Evolutionary conservation across 805 yeast species (phyloP).

Genomic region (Zygosaccharomyces siamensis): DNA sequence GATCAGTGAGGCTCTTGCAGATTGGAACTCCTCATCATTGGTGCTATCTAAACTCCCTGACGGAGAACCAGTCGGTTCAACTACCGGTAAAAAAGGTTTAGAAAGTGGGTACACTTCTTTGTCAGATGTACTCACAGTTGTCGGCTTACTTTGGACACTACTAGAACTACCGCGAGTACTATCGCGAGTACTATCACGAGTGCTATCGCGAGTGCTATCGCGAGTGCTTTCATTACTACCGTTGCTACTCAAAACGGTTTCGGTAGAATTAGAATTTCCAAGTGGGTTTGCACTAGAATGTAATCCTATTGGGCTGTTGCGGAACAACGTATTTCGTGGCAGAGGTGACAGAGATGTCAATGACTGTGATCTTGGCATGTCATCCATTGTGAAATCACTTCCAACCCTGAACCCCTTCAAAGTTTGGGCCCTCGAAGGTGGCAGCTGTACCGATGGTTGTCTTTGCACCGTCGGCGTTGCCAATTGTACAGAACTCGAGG

Average conservation of each 20-base stretch:
- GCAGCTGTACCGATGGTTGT: background rate
- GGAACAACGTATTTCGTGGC: background rate
- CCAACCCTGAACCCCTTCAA: background rate
- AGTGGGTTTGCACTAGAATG: too few relatives aligned
- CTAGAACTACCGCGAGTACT: constrained; percentile 6
- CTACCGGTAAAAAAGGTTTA: constrained; percentile 3
- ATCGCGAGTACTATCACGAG: too few relatives aligned
- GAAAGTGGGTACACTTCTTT: constrained; percentile 1
- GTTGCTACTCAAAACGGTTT: constrained; percentile 3
- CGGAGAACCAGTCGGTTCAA: constrained; percentile 7
- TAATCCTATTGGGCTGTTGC: background rate
- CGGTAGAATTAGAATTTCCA: background rate
- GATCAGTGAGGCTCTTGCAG: background rate
- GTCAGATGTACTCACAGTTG: constrained; percentile 8
- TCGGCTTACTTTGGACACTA: constrained; percentile 5
- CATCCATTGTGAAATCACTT: background rate
- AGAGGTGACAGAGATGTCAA: background rate
- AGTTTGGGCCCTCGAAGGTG: background rate
- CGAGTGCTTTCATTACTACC: constrained; percentile 1
- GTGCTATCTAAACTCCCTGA: constrained; percentile 10
- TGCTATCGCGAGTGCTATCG: background rate
- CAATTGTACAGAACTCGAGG: constrained; percentile 1
- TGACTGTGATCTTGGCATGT: constrained; percentile 3
- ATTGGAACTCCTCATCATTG: background rate
- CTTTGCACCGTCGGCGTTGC: background rate